Evolutionary conservation across 306 rosid genomes (phyloP).

Genomic region (Herpetospermum pedunculosum): DNA sequence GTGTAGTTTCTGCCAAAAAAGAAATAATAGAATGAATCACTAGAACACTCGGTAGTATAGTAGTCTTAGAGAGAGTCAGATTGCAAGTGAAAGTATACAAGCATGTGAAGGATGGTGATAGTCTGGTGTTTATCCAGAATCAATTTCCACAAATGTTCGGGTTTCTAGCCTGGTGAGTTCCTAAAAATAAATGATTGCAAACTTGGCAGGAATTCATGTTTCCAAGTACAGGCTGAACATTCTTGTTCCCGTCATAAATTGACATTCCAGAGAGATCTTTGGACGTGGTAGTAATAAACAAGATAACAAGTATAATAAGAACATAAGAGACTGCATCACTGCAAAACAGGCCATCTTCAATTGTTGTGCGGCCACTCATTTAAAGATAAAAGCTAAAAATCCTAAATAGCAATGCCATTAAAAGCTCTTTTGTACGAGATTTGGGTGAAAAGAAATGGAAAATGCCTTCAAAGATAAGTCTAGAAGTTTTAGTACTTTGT

Average conservation of each 20-base stretch:
- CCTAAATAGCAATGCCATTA: neutral
- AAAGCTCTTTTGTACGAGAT: neutral
- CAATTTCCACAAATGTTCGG: neutral
- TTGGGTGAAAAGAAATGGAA: neutral
- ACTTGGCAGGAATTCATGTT: neutral
- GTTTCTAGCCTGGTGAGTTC: neutral
- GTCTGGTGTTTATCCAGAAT: neutral
- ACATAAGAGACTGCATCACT: neutral
- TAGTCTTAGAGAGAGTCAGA: slow-evolving; percentile 3
- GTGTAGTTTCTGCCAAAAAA: slow-evolving; percentile 67
- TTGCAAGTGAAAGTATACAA: slow-evolving; percentile 12
- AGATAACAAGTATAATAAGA: neutral
- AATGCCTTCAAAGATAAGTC: neutral
- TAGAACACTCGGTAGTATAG: slow-evolving; percentile 15
- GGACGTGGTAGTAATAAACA: neutral
- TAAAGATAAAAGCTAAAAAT: neutral
- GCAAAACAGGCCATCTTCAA: neutral
- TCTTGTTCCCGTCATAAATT: neutral
- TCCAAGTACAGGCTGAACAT: neutral
- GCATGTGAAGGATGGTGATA: neutral
- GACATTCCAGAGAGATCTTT: neutral
- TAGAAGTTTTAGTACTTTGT: neutral
- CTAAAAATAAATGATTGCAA: neutral
- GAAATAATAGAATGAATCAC: slow-evolving; percentile 4
- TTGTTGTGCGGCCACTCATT: neutral